A percentile compares a stretch with the other conserved stretches of the same genome.
phyloP scores from a whole-genome alignment of 2,329 filamentous ascomycete genomes.

The Microcyclospora pomicola region DNA sequence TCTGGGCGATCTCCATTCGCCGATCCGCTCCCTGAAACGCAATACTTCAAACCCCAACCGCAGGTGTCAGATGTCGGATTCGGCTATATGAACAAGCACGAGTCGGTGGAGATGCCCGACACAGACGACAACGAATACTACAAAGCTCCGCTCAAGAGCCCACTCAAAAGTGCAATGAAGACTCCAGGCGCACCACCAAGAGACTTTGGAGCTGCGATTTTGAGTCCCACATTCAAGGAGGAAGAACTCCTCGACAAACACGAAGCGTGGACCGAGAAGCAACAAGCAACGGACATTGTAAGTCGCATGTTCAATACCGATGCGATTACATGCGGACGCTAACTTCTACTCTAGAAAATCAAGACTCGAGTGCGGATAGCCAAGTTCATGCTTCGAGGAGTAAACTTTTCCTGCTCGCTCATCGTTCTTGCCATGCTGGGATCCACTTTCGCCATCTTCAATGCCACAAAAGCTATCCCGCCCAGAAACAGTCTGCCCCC shows the following conservation, averaged over 20 bases:
- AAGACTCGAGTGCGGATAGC: conserved; percentile 84
- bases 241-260: conserved; percentile 76
- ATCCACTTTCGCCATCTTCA: conserved; percentile 84
- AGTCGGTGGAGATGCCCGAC: conserved; percentile 44
- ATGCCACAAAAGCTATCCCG: conserved; percentile 63
- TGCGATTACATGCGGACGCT: conserved; percentile 11
- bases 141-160: conserved; percentile 62
- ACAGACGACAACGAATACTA: conserved; percentile 31
- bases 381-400: conserved; percentile 85
- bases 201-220: conserved; percentile 52
- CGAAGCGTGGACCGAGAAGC: conserved; percentile 67
- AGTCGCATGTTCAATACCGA: conserved; percentile 26
- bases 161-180: conserved; percentile 77
- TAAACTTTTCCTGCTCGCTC: conserved; percentile 93
- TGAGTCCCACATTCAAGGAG: conserved; percentile 85
- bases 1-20: conserved; percentile 41
- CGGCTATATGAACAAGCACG: conserved; percentile 59
- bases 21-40: conserved; percentile 39
- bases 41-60: conserved; percentile 44
- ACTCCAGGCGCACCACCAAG: conserved; percentile 69
- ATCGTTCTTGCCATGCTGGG: conserved; percentile 87
- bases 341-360: conserved; percentile 54
- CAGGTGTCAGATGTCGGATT: conserved; percentile 83
- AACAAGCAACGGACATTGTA: conserved; percentile 80
- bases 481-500: conserved; percentile 66